These are phyloP conservation scores for Passiflora organensis DNA, from an alignment of 345 rosid species.

Conservation along the genomic window DNA sequence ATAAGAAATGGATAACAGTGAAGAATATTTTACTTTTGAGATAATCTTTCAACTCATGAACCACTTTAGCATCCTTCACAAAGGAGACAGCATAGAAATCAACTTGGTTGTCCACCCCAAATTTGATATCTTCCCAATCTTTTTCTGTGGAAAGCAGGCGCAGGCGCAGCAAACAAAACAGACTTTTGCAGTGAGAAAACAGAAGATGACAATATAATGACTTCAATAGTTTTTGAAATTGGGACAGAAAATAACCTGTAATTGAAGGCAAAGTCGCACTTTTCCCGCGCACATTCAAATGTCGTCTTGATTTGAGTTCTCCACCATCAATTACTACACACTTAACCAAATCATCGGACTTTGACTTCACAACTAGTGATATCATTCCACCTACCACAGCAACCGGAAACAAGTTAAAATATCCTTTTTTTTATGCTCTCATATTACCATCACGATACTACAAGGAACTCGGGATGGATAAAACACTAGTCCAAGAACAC, in stretches of 20 bases:
- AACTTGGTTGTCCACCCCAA: slow-evolving; percentile 93
- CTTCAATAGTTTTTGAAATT: no score
- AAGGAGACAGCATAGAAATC: slow-evolving; percentile 97
- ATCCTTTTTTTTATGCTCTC: no score
- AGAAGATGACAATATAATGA: slow-evolving; percentile 3
- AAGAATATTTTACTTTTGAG: slow-evolving; percentile 52
- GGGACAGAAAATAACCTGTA: slow-evolving; percentile 52
- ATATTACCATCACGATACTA: no score
- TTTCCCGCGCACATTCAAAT: slow-evolving; percentile 93
- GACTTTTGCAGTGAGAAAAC: background rate
- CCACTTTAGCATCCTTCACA: slow-evolving; percentile 94
- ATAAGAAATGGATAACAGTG: background rate
- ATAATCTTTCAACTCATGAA: slow-evolving; percentile 77
- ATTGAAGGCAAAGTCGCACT: slow-evolving; percentile 94
- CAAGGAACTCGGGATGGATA: no score
- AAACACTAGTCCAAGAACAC: no score
- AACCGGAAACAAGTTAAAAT: slow-evolving; percentile 17
- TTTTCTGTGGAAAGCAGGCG: slow-evolving; percentile 68
- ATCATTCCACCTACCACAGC: slow-evolving; percentile 86
- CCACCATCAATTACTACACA: slow-evolving; percentile 86
- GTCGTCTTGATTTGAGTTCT: slow-evolving; percentile 94
- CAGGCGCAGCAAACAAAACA: slow-evolving; percentile 1
- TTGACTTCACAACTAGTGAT: slow-evolving; percentile 80
- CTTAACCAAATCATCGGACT: slow-evolving; percentile 65
- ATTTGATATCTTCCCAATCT: slow-evolving; percentile 98